Conservation (phyloP, 164 flowering plant species). For the Umbilicus rupestris region DNA sequence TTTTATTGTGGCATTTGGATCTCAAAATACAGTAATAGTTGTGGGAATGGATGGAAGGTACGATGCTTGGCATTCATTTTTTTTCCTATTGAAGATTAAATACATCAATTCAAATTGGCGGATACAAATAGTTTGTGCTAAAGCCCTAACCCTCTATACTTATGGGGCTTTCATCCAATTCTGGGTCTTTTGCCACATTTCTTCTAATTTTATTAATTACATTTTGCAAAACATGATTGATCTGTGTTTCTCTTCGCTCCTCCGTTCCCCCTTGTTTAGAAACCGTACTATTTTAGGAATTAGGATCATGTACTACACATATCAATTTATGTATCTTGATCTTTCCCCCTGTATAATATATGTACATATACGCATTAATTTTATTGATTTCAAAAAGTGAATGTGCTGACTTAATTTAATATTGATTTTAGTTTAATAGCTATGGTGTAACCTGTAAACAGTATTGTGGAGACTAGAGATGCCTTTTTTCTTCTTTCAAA, state of each 20-base stretch:
- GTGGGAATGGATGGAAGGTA: conserved; percentile 95
- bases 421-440: too few relatives aligned
- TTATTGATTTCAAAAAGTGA: too few relatives aligned
- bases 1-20: conserved; percentile 68
- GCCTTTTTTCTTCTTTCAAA: not conserved
- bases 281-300: too few relatives aligned
- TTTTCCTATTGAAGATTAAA: not conserved
- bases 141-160: too few relatives aligned
- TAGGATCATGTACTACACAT: too few relatives aligned
- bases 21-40: conserved; percentile 59
- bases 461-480: not conserved
- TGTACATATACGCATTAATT: too few relatives aligned
- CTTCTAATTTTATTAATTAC: not conserved
- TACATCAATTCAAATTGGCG: not conserved
- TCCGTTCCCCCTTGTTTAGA: too few relatives aligned
- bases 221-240: not conserved
- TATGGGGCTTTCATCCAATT: too few relatives aligned
- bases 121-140: too few relatives aligned
- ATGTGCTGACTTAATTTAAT: too few relatives aligned
- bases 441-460: not conserved
- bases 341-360: too few relatives aligned
- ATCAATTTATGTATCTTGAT: too few relatives aligned
- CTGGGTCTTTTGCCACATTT: not conserved
- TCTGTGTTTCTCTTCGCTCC: not conserved
- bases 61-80: not conserved